A percentile compares a stretch with the other conserved stretches of the same genome.
Evolutionary conservation across 441 rosid species (phyloP).

Genomic region (Erodium trifolium): DNA sequence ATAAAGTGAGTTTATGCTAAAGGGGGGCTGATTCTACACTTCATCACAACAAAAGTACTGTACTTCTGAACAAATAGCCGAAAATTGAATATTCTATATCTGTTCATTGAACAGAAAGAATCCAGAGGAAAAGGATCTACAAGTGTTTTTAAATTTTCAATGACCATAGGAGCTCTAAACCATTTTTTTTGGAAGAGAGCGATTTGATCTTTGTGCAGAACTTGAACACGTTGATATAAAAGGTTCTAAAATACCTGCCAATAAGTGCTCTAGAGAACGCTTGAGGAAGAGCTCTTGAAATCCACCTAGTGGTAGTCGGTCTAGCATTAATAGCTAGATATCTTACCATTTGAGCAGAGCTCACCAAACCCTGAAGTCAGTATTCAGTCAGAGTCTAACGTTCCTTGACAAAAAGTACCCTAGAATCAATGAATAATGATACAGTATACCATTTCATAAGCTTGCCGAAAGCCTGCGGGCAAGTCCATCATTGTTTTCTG

Average conservation of each 20-base stretch:
- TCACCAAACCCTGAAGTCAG: slow-evolving; percentile 3
- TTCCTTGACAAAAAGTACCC: slow-evolving; percentile 15
- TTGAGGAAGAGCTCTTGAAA: slow-evolving; percentile 8
- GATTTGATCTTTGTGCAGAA: slow-evolving; percentile 1
- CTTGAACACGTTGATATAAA: background rate
- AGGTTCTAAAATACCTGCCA: slow-evolving; percentile 8
- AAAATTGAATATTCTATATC: background rate
- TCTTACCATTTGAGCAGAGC: slow-evolving; percentile 7
- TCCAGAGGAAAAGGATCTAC: background rate
- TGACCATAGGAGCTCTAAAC: background rate
- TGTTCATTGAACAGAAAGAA: slow-evolving; percentile 6
- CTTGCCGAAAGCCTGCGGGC: slow-evolving; percentile 96
- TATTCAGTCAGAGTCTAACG: background rate
- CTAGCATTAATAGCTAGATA: slow-evolving; percentile 8
- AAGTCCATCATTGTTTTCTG: slow-evolving; percentile 89
- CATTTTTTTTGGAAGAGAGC: background rate
- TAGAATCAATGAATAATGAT: slow-evolving; percentile 4
- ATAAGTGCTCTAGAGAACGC: slow-evolving; percentile 6
- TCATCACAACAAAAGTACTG: too few species aligned
- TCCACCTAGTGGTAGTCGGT: slow-evolving; percentile 2
- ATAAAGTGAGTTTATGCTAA: background rate
- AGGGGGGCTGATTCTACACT: background rate
- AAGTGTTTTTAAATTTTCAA: background rate
- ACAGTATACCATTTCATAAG: slow-evolving; percentile 78
- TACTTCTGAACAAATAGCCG: background rate